Evolutionary conservation across 352 stramenopile genomes (phyloP).

Genomic region (Phytopythium sindhum): DNA sequence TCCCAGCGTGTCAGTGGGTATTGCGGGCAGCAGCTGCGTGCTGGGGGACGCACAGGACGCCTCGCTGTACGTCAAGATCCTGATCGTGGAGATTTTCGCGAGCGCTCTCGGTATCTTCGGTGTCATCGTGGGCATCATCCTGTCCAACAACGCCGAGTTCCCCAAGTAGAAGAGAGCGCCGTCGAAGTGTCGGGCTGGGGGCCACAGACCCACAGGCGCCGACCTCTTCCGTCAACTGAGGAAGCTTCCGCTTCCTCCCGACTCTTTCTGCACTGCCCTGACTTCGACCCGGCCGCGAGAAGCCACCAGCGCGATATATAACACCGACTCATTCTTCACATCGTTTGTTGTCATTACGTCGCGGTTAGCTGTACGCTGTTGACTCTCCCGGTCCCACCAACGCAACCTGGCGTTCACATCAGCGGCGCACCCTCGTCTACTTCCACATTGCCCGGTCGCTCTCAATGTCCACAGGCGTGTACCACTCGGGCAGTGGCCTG

Average conservation of each 20-base stretch:
- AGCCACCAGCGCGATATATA: conserved; percentile 7
- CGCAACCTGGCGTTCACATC: too few species aligned
- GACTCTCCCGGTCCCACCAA: not conserved
- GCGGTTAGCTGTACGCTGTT: not conserved
- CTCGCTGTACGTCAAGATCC: conserved; percentile 98
- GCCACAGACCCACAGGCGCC: not conserved
- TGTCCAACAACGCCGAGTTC: conserved; percentile 96
- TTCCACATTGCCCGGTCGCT: conserved; percentile 85
- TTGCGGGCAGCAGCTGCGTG: conserved; percentile 97
- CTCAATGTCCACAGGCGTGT: conserved; percentile 76
- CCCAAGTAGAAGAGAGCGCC: conserved; percentile 53
- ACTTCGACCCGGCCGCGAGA: not conserved
- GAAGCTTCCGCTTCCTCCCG: not conserved
- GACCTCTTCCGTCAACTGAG: not conserved
- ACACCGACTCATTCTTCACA: not conserved
- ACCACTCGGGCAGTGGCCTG: conserved; percentile 71
- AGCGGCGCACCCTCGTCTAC: conserved; percentile 13
- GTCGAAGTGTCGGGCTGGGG: not conserved
- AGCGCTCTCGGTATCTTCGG: conserved; percentile 98
- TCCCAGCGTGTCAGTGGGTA: conserved; percentile 94
- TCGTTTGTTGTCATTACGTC: not conserved
- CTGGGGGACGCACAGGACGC: conserved; percentile 98
- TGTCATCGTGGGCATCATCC: conserved; percentile 98
- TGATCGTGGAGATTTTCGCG: conserved; percentile 99
- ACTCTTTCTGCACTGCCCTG: not conserved